phyloP scores from a whole-genome alignment of 768 basidiomycete genomes.

The Panellus pusillus region DNA sequence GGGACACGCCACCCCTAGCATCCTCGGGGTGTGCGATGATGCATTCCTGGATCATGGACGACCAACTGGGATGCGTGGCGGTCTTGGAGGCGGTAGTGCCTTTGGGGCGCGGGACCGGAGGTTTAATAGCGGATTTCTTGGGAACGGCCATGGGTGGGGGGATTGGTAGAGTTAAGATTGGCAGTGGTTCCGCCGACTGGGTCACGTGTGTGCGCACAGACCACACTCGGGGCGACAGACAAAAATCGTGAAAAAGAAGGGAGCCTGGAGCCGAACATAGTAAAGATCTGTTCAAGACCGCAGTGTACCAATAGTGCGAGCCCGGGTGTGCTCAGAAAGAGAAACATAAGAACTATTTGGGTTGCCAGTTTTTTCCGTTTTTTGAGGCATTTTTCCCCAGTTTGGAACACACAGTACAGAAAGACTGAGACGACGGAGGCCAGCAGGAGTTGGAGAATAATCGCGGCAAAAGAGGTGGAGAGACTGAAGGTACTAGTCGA shows the following conservation, averaged over 20 bases:
- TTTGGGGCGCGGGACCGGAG: slow-evolving; percentile 28
- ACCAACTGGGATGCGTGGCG: slow-evolving; percentile 23
- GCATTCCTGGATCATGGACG: slow-evolving; percentile 51
- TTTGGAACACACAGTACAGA: too few relatives aligned
- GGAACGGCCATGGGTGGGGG: slow-evolving; percentile 17
- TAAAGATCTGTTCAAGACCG: slow-evolving; percentile 2
- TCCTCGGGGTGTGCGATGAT: slow-evolving; percentile 73
- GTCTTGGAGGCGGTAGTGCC: slow-evolving; percentile 28
- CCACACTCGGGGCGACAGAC: neutral
- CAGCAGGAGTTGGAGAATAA: too few relatives aligned
- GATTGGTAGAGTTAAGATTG: slow-evolving; percentile 27
- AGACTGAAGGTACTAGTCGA: too few relatives aligned
- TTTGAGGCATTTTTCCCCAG: neutral
- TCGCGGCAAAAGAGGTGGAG: too few relatives aligned
- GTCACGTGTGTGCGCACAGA: slow-evolving; percentile 4
- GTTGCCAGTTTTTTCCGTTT: neutral
- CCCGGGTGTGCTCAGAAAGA: neutral
- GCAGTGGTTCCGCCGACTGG: slow-evolving; percentile 30
- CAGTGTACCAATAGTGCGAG: too few relatives aligned
- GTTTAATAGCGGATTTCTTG: slow-evolving; percentile 42
- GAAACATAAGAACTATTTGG: neutral
- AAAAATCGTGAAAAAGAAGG: neutral
- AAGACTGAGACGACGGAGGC: too few relatives aligned
- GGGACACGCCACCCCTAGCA: slow-evolving; percentile 73
- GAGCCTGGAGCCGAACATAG: neutral